Evolutionary conservation across 768 basidiomycete genomes (phyloP).

Genomic region (Xerocomus potaroensis): DNA sequence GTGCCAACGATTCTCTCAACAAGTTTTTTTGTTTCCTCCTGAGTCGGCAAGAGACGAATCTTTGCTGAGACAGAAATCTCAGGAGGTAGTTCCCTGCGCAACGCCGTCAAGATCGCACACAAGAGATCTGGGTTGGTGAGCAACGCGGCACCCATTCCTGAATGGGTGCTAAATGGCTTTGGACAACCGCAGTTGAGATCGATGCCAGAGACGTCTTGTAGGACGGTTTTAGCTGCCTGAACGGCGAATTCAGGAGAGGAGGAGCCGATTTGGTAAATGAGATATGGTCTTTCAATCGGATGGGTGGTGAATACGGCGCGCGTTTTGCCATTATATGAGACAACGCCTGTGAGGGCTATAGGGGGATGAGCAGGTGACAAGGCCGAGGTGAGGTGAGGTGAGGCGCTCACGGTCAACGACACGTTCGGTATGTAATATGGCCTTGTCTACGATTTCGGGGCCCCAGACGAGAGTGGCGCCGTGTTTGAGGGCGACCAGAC

Average conservation of each 20-base stretch:
- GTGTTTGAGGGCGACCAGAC: conserved; percentile 83
- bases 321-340: conserved; percentile 80
- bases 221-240: conserved; percentile 81
- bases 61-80: conserved; percentile 91
- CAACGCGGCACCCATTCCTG: conserved; percentile 96
- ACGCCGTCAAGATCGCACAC: conserved; percentile 78
- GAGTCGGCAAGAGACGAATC: conserved; percentile 81
- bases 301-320: conserved; percentile 90
- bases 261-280: conserved; percentile 95
- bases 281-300: conserved; percentile 89
- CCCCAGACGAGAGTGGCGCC: conserved; percentile 95
- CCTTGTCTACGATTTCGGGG: conserved; percentile 95
- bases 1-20: conserved; percentile 84
- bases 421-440: conserved; percentile 81
- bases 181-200: conserved; percentile 99
- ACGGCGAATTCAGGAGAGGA: conserved; percentile 88
- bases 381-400: background rate
- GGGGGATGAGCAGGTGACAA: conserved; percentile 1
- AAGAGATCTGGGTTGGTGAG: conserved; percentile 89
- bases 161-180: conserved; percentile 89
- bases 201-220: conserved; percentile 86
- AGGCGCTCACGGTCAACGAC: conserved; percentile 75
- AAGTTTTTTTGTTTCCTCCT: conserved; percentile 86
- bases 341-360: conserved; percentile 76
- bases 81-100: conserved; percentile 67